phyloP scores from a whole-genome alignment of 2,329 filamentous ascomycete genomes.

The Mycogone perniciosa region DNA sequence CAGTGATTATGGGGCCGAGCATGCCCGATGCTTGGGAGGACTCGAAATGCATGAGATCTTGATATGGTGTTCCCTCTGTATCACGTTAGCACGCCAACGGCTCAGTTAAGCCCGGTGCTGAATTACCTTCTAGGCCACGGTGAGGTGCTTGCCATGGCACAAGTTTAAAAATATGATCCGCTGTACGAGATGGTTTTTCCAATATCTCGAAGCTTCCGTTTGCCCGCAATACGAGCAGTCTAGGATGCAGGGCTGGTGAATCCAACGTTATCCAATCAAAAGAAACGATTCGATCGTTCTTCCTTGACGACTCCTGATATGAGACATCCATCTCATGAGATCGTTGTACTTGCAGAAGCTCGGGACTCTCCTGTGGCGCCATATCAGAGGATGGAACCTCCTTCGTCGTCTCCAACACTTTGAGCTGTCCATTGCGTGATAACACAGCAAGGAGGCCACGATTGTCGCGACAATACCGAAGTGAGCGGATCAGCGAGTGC shows the following conservation, averaged over 20 bases:
- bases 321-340: constrained; percentile 58
- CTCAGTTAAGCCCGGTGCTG: neutral
- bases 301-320: constrained; percentile 44
- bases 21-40: constrained; percentile 45
- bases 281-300: constrained; percentile 57
- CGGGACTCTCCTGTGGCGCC: constrained; percentile 43
- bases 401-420: constrained; percentile 52
- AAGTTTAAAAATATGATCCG: constrained; percentile 53
- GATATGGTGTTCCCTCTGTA: constrained; percentile 45
- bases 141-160: constrained; percentile 56
- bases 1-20: constrained; percentile 48
- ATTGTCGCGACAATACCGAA: constrained; percentile 58
- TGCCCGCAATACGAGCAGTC: constrained; percentile 53
- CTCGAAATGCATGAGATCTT: constrained; percentile 54
- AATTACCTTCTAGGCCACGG: constrained; percentile 47
- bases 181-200: constrained; percentile 52
- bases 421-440: constrained; percentile 57
- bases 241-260: constrained; percentile 48
- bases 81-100: neutral
- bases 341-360: constrained; percentile 52
- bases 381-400: constrained; percentile 39
- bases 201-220: constrained; percentile 57
- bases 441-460: constrained; percentile 55
- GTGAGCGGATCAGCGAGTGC: constrained; percentile 54
- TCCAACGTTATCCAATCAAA: constrained; percentile 61